Evolutionary conservation across 441 rosid species (phyloP), one percentile per base, ranked within the genome.

Genomic region (Bocquillonia castaneifolia): DNA sequence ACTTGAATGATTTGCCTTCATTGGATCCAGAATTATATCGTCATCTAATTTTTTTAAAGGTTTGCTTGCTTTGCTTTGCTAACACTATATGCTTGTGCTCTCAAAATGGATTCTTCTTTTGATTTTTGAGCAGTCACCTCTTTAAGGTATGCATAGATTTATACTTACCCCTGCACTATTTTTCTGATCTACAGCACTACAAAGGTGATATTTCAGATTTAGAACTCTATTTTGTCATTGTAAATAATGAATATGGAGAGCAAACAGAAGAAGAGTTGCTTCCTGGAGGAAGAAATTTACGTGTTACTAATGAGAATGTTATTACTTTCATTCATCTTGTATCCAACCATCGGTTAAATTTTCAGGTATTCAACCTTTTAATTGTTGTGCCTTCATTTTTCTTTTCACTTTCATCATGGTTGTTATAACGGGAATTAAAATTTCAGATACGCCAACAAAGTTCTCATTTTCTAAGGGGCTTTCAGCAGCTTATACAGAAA

Each of bases 21-120:
- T 75, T 94, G 82, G 99, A 94, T 78, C 98, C 98, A 18, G 99
- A 94, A 74, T 76, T 94, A 74, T 94, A 92, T 79, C 94, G 93
- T 60, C 99, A 94, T 81, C 97, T 92, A 69, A 94, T 92, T 68
- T 94, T 94, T 78, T 84, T 94, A 63, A 94, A 94, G 96, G 99
- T 94, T 67, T 60, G 66, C 45, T 75, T 59, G 59, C 45, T 34
- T 47, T 62, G 63, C 42, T 76, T 78, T 52, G 55, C 36, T 26
- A 36, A 23, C 9, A 56, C 14, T 42, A 45, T 13, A 40, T 56
- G 42, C 42, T 40, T 56, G 10, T 53, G 60, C 34, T 63, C 44
- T 12, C 26, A 1, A 2, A 40, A 25, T 28, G 42, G 52, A 6
- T 50, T 14, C 2, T 67, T 63, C 59, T 34, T 65, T 56, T 48